Base-by-base conservation (phyloP, 169 alveolate species). In the Babesia divergens region DNA sequence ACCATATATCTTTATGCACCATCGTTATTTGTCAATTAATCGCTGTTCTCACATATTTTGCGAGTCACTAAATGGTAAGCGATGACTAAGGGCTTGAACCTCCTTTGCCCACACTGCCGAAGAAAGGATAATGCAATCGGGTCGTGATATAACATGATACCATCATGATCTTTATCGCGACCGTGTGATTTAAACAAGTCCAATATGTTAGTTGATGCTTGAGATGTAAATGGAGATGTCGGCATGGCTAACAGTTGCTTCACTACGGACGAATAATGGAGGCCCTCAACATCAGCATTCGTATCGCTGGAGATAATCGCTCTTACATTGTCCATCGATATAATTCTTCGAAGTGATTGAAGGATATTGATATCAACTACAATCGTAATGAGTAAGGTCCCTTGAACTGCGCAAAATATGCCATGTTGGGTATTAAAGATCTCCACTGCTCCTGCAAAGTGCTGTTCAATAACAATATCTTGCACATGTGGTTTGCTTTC, bases 301-400 rank as follows among this genome's bases (percentile, higher is more conserved):
- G 18, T 26, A 7, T 11, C 24, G 20, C 32, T 32, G 60, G 43
- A 59, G 3, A 62, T 38, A 29, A 62, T 26, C 18, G 47, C 24
- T 8, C 47, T 60, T 2, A 62, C 59, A 20, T 62, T 62, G 24
- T 34, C 31, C 72, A 46, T 62, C 24, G 72, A 18, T 50, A 62
- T 43, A 28, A 62, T n/a, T n/a, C 51, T 60, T 46, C 59, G 43
- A 16, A 62, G 20, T 6, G 22, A 16, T 32, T 44, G 29, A 43
- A 62, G 60, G 2, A 59, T 35, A 24, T 62, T 60, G 40, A n/a
- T 26, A 14, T 38, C 5, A 1, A 47, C 59, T 8, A 47, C 59
- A n/a, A 62, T 47, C 1, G 52, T 14, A 34, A 62, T 62, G 20
- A 62, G 2, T 16, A 62, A 38, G 24, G 43, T 22, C 37, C 72